Conservation (phyloP, 139 green algal species). For the Micractinium conductrix region DNA sequence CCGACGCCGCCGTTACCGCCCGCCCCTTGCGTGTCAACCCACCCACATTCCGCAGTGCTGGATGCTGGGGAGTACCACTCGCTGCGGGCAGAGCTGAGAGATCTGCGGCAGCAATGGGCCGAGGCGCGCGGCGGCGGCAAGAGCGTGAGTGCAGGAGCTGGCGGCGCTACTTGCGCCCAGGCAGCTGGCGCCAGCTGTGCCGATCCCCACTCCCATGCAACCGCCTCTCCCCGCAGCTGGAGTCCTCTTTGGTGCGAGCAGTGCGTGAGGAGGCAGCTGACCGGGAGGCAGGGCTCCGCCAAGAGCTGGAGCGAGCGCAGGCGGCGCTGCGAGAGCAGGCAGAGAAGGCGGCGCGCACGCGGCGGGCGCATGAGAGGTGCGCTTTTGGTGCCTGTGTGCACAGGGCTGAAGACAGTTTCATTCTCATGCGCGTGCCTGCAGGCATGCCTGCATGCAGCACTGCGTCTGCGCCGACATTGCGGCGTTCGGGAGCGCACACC, state of each 20-base stretch:
- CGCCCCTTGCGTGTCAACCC: too few species aligned
- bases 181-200: neutral
- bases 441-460: neutral
- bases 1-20: too few species aligned
- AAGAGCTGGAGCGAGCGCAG: neutral
- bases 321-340: neutral
- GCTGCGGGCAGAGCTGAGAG: neutral
- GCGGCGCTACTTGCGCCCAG: neutral
- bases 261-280: neutral
- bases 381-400: neutral
- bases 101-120: neutral
- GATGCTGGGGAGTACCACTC: neutral
- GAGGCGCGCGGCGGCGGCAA: neutral
- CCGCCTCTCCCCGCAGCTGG: neutral
- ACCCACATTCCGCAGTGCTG: neutral
- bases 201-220: neutral
- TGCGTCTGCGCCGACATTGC: neutral
- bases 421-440: neutral
- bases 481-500: neutral
- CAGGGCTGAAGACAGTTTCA: neutral
- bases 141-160: neutral
- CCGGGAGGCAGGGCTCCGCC: neutral
- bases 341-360: neutral
- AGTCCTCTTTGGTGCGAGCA: neutral
- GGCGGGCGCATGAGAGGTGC: constrained; percentile 2